Evolutionary conservation across 768 basidiomycete genomes (phyloP), one percentile per base, ranked within the genome.

Genomic region (Crassisporium funariophilum): DNA sequence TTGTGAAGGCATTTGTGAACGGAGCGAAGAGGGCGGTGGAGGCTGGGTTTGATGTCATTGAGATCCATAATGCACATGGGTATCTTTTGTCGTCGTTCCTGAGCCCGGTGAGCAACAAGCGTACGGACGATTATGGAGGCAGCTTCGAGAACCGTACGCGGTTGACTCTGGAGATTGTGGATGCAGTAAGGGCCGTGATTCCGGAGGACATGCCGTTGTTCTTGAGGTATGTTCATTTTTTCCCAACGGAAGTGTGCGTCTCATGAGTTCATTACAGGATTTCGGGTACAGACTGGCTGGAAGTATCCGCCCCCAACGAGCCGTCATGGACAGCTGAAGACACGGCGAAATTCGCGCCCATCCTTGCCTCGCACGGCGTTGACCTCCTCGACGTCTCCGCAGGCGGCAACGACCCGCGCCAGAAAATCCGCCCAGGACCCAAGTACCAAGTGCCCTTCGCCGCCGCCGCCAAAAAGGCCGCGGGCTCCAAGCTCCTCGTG

Each of bases 271-370:
- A 20, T 1, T 31, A 19, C 36, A 82, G 83, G 16, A 65, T 91
- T 17, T 85, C 83, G 33, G 91, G 81, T 1, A 84, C 81, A 0
- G 91, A 91, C 47, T 88, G 88, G 83, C 67, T 87, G 6, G 82
- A 83, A 53, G 73, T 78, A 46, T 68, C 72, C 4, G 64, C 77
- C 2, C 79, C 82, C 0, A 66, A 84, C 47, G 79, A 85, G 50
- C 75, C 76, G 9, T 79, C 79, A 5, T 89, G 90, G 88, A 75
- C 77, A 12, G 52, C 77, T 1, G 80, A 86, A 59, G 89, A 91
- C 59, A 87, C 84, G 2, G 78, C 78, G 17, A 68, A 74, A 23
- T 68, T 91, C 17, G 78, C 82, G 2, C 67, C 71, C 13, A 75
- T 83, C 51, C 74, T 91, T 13, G 72, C 71, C 13, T 74, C 78